A percentile compares a stretch with the other conserved stretches of the same genome.
phyloP scores from a whole-genome alignment of 345 rosid genomes.

The Salix koriyanagi region DNA sequence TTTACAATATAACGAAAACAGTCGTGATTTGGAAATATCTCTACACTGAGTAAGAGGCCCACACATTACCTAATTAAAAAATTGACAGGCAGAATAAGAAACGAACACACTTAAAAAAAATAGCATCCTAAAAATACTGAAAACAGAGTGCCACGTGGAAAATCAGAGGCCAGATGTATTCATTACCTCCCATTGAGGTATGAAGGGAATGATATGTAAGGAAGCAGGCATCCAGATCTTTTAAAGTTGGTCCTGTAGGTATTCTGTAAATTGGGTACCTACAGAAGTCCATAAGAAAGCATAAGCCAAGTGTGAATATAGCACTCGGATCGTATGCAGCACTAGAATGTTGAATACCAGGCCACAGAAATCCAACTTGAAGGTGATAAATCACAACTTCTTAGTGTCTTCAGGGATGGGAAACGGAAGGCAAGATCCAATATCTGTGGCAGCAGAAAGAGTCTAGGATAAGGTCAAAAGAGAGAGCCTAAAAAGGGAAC shows the following conservation, averaged over 20 bases:
- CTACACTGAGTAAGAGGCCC: neutral
- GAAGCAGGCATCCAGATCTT: constrained; percentile 32
- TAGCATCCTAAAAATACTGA: neutral
- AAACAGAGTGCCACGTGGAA: neutral
- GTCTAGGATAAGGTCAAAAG: neutral
- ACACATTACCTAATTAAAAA: neutral
- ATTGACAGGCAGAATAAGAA: neutral
- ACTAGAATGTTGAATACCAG: constrained; percentile 16
- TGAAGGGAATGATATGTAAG: constrained; percentile 26
- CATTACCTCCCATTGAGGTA: constrained; percentile 24
- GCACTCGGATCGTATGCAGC: neutral
- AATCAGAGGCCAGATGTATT: neutral
- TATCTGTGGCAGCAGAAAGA: constrained; percentile 7
- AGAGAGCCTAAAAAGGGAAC: neutral
- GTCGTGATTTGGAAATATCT: neutral
- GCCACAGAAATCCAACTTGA: constrained; percentile 36
- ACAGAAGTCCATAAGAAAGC: constrained; percentile 12
- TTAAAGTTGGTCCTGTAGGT: constrained; percentile 30
- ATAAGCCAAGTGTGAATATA: neutral
- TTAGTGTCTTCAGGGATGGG: constrained; percentile 23
- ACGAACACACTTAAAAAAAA: neutral
- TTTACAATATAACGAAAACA: neutral
- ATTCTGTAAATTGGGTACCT: constrained; percentile 34
- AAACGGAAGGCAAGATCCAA: constrained; percentile 18
- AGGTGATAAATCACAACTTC: constrained; percentile 22